Evolutionary conservation across 768 basidiomycete genomes (phyloP).

Genomic region (Suillus discolor): DNA sequence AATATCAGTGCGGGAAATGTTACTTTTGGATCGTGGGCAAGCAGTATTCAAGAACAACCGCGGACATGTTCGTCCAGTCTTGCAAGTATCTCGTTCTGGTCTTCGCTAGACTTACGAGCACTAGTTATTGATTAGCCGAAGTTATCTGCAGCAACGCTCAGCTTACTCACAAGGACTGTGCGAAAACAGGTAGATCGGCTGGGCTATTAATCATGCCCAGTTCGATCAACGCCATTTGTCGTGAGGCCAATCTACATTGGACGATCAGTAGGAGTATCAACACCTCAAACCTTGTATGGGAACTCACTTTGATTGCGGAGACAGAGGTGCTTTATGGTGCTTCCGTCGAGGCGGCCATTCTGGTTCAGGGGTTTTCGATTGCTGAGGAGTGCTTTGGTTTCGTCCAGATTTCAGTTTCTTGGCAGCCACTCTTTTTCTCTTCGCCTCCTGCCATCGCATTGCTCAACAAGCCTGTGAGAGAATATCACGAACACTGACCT

Average conservation of each 20-base stretch:
- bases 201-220: slow-evolving; percentile 59
- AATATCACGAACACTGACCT: slow-evolving; percentile 37
- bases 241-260: slow-evolving; percentile 47
- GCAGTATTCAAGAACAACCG: slow-evolving; percentile 6
- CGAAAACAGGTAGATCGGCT: slow-evolving; percentile 57
- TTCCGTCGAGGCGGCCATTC: slow-evolving; percentile 69
- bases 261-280: slow-evolving; percentile 5
- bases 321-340: slow-evolving; percentile 52
- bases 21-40: not conserved
- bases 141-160: not conserved
- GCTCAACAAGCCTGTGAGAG: slow-evolving; percentile 7
- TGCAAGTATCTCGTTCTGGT: slow-evolving; percentile 44
- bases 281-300: not conserved
- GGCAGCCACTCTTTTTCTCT: slow-evolving; percentile 23
- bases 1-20: not conserved
- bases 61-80: slow-evolving; percentile 41
- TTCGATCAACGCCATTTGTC: slow-evolving; percentile 63
- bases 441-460: slow-evolving; percentile 25
- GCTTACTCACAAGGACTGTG: slow-evolving; percentile 61
- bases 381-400: slow-evolving; percentile 12
- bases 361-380: slow-evolving; percentile 37
- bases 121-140: slow-evolving; percentile 27
- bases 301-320: slow-evolving; percentile 54
- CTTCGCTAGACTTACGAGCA: slow-evolving; percentile 42
- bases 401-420: slow-evolving; percentile 23